Evolutionary conservation across 1,284 basidiomycete species (phyloP), one percentile per base, ranked within the genome.

Genomic region (Microstroma glucosiphilum): DNA sequence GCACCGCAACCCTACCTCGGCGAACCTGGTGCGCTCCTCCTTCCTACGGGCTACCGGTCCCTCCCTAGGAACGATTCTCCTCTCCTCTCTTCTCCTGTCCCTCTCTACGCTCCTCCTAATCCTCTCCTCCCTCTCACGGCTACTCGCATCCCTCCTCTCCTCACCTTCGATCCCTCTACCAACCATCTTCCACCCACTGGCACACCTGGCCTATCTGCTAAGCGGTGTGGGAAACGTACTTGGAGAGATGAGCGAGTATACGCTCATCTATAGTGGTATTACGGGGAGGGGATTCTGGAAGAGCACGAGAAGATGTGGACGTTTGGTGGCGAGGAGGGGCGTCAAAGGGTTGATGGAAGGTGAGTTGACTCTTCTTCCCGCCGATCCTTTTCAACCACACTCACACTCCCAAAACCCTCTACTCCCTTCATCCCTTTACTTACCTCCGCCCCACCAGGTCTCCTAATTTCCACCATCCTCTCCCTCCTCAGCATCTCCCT

Each of bases 211-310:
- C 60, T 84, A 82, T 12, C 81, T 86, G 17, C 86, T 89, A 0
- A 86, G 86, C 42, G 86, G 87, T n/a, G 81, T 92, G 1, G 65
- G 67, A 19, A 61, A 69, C 0, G 64, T 75, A 37, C 43, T 73
- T 41, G 65, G 72, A 59, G 63, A 64, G 21, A 64, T 74, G 58
- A 91, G 90, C 80, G 86, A 86, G 48, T 88, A 91, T 71, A 90
- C 89, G 13, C 82, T 94, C 40, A 85, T 92, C 11, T 93, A 93
- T 77, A 85, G 86, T 1, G 92, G 92, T 0, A 82, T 96, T 63
- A 92, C 90, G 0, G 92, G 91, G 0, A 88, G 89, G 60, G 83
- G 86, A 0, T 94, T 93, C 79, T 88, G 90, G 83, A 83, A 84
- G 7, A 87, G 87, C 64, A 89, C 90, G 12, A 83, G 86, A 62